Percentiles rank a stretch among this genome's conserved stretches.
These are phyloP conservation scores for Pulveroboletus ravenelii DNA, from an alignment of 768 basidiomycete species.

Conservation along the genomic window DNA sequence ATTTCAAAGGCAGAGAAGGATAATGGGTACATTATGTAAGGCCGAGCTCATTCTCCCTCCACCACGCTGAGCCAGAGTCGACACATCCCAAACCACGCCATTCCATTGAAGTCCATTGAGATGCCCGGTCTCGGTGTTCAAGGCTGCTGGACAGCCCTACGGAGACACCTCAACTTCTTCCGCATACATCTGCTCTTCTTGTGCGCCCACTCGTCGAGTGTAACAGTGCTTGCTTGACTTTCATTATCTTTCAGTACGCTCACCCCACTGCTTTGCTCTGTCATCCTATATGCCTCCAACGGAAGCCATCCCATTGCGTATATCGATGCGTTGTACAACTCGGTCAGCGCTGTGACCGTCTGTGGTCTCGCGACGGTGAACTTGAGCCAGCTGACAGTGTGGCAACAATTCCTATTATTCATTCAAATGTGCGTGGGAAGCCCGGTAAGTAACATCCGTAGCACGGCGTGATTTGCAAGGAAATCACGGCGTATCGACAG, in stretches of 20 bases:
- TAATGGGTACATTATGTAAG: no score
- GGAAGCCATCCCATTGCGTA: constrained; percentile 66
- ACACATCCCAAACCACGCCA: not conserved
- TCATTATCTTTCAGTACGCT: constrained; percentile 47
- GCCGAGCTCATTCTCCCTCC: no score
- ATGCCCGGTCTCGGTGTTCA: constrained; percentile 10
- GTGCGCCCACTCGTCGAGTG: constrained; percentile 34
- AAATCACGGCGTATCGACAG: constrained; percentile 30
- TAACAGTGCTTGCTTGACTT: constrained; percentile 2
- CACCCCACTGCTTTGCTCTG: constrained; percentile 74
- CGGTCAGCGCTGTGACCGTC: constrained; percentile 72
- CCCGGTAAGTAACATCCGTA: constrained; percentile 47
- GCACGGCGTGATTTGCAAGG: no score
- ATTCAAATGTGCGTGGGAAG: constrained; percentile 75
- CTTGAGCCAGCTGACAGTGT: constrained; percentile 60
- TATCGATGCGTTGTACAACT: constrained; percentile 74
- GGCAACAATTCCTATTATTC: constrained; percentile 69
- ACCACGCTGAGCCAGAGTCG: not conserved
- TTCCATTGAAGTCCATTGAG: not conserved
- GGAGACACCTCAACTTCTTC: constrained; percentile 61
- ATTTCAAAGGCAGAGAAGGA: no score
- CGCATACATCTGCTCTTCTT: constrained; percentile 59
- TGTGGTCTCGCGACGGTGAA: constrained; percentile 73
- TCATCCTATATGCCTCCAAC: constrained; percentile 80
- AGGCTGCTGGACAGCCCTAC: constrained; percentile 25